Conservation (phyloP, 2,329 filamentous ascomycete species). For the Alternaria viburni region DNA sequence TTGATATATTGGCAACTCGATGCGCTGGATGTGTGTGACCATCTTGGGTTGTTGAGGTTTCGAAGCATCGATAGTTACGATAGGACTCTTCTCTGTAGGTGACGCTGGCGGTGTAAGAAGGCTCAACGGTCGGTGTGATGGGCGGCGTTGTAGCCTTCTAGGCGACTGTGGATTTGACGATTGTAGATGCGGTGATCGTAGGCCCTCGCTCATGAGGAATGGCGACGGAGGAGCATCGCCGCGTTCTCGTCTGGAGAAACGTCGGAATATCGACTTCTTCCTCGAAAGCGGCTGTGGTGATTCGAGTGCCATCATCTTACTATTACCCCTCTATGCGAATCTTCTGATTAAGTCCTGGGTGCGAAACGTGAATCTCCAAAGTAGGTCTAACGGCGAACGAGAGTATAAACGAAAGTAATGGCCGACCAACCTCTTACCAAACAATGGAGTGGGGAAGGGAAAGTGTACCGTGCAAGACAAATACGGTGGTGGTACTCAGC, state of each 20-base stretch:
- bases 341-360: neutral
- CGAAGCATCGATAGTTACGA: constrained; percentile 1
- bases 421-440: neutral
- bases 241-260: constrained; percentile 21
- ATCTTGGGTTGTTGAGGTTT: constrained; percentile 4
- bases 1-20: constrained; percentile 10
- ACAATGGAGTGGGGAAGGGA: constrained; percentile 1
- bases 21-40: constrained; percentile 12
- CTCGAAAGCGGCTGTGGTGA: constrained; percentile 14
- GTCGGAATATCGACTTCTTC: constrained; percentile 28
- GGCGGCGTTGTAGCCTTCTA: constrained; percentile 13
- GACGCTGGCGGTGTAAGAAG: constrained; percentile 19
- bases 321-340: constrained; percentile 4
- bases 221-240: constrained; percentile 10
- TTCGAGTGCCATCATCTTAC: constrained; percentile 22
- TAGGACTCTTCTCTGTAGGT: constrained; percentile 7
- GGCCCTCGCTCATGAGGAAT: constrained; percentile 4
- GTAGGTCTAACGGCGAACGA: neutral
- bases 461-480: constrained; percentile 2
- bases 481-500: constrained; percentile 9
- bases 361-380: neutral
- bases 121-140: neutral
- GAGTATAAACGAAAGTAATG: neutral
- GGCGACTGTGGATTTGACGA: neutral
- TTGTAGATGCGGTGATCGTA: neutral